Evolutionary conservation across 345 rosid genomes (phyloP), one percentile per base, ranked within the genome.

Genomic region (Anastatica hierochuntica): DNA sequence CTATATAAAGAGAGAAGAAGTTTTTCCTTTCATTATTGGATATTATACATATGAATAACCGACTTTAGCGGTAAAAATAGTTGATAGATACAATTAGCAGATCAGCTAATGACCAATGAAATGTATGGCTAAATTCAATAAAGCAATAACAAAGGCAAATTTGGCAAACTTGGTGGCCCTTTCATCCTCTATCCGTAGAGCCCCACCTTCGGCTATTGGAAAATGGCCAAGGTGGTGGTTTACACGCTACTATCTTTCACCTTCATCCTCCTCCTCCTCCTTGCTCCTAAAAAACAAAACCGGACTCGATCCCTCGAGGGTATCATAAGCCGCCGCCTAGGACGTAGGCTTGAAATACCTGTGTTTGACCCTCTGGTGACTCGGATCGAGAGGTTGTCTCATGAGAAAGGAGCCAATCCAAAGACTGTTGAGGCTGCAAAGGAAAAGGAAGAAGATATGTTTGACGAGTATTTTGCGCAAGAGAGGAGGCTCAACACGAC

Each of bases 161-260:
- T 44, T 44, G 45, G 51, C 44, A 52, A 58, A 21, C 17, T 23
- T 58, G 7, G 43, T 58, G 36, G 33, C 46, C 42, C 49, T 58
- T 52, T 58, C 49, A 15, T 16, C 21, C 23, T 34, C 40, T 53
- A 56, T 41, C 43, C 49, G 8, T 6, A 50, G 50, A 62, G 50
- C 60, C 50, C 64, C 48, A 13, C 64, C 69, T 69, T 69, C 1
- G 56, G 70, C 56, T 58, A 44, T 19, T 58, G 37, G 45, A 63
- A 58, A 59, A 85, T 80, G 94, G 74, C 61, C 72, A 79, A 72
- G 88, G 88, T 40, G 81, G 88, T 72, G 77, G 84, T 62, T 66
- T 80, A 62, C 27, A 33, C 63, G 61, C 50, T 77, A 34, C 47
- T 81, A 18, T 24, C 74, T 60, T 13, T 74, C 70, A 64, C 74